Evolutionary conservation across 2,329 filamentous ascomycete genomes (phyloP), one percentile per base, ranked within the genome.

Genomic region (Penicillium sp.): DNA sequence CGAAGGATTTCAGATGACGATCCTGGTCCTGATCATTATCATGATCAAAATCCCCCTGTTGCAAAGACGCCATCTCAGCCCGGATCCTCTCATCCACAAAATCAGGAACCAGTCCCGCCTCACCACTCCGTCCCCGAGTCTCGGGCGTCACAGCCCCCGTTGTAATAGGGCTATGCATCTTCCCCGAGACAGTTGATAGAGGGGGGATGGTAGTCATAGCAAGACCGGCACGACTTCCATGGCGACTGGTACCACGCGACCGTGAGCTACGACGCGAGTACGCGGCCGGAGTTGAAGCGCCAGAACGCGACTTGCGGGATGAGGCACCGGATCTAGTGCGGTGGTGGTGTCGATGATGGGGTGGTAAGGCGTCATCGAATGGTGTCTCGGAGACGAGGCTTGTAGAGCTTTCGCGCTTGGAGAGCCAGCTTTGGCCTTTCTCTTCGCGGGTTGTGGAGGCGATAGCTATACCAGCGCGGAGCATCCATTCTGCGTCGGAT

Each of bases 401-500:
- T 0, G 84, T 86, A 1, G 80, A 81, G 59, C 80, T 84, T 60
- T 83, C 81, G 26, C 83, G 76, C 51, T 84, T 80, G 3, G 78
- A 75, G 3, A 87, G 76, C 85, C 85, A 87, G 54, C 80, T 81
- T 66, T 87, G 84, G n/a, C 85, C 85, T 63, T 87, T 87, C 56
- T 80, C 80, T 63, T 87, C 84, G 37, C 84, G 76, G 5, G 83
- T 80, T 21, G 84, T 79, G 4, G 82, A 80, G 2, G 84, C 81
- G 5, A 87, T 80, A 0, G 81, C 80, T 8, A 84, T 77, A 3
- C 83, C 83, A 0, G 85, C 81, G 52, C 85, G 82, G 45, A 85
- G 79, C 53, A 87, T 75, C 85, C 85, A 88, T 67, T 84, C 82
- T 50, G 84, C 78, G 51, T 82, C 77, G 9, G 65, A 56, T 42